Percentiles rank a stretch among this genome's conserved stretches.
Conservation (phyloP, 2,329 filamentous ascomycete genomes). For the Claviceps lovelessii region DNA sequence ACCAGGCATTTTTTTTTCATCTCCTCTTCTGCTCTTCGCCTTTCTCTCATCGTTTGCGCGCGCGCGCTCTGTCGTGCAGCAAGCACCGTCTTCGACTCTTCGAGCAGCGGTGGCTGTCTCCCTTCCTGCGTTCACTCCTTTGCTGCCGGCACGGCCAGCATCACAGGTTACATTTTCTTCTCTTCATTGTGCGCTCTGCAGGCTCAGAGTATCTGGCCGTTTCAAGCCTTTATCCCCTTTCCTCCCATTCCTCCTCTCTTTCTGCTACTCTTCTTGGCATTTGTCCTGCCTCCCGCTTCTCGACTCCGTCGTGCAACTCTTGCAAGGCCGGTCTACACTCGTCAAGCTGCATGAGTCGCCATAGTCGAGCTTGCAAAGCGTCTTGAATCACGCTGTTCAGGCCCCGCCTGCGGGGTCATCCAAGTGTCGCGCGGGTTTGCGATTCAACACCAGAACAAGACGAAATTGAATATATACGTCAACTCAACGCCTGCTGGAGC, state of each 20-base stretch:
- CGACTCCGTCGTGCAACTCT: neutral
- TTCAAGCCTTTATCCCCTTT: neutral
- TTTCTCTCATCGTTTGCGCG: neutral
- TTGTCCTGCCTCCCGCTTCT: neutral
- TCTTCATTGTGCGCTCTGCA: constrained; percentile 1
- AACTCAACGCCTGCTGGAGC: neutral
- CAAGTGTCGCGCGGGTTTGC: constrained; percentile 2
- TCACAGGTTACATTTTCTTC: neutral
- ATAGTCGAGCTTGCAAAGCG: neutral
- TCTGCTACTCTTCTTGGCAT: neutral
- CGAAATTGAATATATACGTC: neutral
- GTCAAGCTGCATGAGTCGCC: neutral
- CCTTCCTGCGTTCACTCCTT: neutral
- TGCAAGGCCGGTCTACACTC: neutral
- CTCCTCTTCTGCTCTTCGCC: neutral
- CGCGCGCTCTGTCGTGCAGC: neutral
- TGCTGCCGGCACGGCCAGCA: neutral
- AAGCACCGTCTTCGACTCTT: neutral
- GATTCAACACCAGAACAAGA: neutral
- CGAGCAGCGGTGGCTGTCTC: neutral
- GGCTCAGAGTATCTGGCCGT: neutral
- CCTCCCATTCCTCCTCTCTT: neutral
- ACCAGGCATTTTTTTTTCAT: neutral
- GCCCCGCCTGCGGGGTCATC: constrained; percentile 6
- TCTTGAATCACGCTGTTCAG: neutral